These are phyloP conservation scores for Xylaria cubensis DNA, from an alignment of 495 filamentous ascomycete genomes.

Conservation along the genomic window DNA sequence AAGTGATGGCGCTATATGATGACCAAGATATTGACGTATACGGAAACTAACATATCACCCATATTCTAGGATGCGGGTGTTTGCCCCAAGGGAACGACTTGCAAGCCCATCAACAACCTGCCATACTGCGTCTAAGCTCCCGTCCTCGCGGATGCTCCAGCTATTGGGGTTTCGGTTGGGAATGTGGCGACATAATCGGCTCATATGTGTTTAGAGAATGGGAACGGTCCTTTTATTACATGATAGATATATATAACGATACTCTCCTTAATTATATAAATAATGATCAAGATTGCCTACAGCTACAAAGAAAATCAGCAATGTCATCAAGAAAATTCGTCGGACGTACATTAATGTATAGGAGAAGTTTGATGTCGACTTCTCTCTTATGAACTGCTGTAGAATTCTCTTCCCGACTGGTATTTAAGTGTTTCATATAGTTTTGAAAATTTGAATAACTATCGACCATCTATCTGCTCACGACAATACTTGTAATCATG, in stretches of 20 bases:
- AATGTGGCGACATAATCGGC: background rate
- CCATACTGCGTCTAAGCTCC: conserved; percentile 36
- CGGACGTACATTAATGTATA: background rate
- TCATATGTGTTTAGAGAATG: background rate
- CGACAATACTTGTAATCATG: background rate
- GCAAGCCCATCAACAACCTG: conserved; percentile 36
- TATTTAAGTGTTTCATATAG: background rate
- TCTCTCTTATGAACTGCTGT: background rate
- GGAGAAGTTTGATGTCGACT: background rate
- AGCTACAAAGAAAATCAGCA: background rate
- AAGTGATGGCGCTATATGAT: background rate
- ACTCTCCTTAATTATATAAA: conserved; percentile 18
- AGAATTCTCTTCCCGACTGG: background rate
- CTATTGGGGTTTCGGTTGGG: background rate
- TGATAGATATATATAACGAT: background rate
- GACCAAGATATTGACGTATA: background rate
- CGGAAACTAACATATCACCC: conserved; percentile 24
- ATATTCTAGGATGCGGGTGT: conserved; percentile 34
- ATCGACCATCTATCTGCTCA: background rate
- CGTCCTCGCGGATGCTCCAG: background rate
- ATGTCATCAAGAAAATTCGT: background rate
- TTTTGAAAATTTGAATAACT: background rate
- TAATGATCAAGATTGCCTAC: background rate
- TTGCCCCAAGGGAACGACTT: conserved; percentile 27
- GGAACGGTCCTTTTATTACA: conserved; percentile 2